phyloP scores from a whole-genome alignment of 2,329 filamentous ascomycete genomes.

The Neonectria coccinea region DNA sequence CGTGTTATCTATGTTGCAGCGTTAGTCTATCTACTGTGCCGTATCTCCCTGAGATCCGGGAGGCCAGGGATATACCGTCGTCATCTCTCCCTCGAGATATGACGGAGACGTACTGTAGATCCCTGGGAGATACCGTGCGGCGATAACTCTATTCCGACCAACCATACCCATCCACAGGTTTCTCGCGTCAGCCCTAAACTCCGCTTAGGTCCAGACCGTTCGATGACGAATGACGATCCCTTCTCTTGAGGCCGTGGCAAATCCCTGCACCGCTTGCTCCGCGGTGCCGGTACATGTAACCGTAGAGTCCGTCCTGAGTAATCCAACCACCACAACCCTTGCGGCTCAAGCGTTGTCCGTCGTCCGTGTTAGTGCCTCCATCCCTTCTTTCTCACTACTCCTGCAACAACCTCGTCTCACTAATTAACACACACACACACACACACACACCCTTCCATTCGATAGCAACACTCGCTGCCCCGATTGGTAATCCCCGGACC shows the following conservation, averaged over 20 bases:
- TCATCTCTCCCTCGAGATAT: too few species aligned
- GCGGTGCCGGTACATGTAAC: constrained; percentile 9
- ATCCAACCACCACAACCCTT: neutral
- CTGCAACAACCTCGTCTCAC: neutral
- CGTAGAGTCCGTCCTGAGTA: constrained; percentile 3
- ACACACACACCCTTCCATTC: neutral
- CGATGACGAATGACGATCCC: constrained; percentile 2
- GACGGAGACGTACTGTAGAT: neutral
- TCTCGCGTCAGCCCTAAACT: constrained; percentile 42
- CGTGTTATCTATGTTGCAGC: too few species aligned
- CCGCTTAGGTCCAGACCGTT: constrained; percentile 34
- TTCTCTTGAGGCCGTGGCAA: neutral
- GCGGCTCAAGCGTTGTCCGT: too few species aligned
- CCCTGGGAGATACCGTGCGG: constrained; percentile 30
- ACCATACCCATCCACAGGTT: constrained; percentile 16
- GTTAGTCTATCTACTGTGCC: too few species aligned
- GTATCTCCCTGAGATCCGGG: too few species aligned
- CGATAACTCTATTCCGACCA: constrained; percentile 41
- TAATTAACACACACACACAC: neutral
- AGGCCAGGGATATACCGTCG: too few species aligned
- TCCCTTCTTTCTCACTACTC: neutral
- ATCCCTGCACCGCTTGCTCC: neutral
- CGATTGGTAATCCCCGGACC: constrained; percentile 42
- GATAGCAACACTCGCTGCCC: neutral
- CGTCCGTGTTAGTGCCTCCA: neutral